Percentiles rank a stretch among this genome's conserved stretches.
phyloP scores from a whole-genome alignment of 768 basidiomycete species.

The Boletus vermiculosoides region DNA sequence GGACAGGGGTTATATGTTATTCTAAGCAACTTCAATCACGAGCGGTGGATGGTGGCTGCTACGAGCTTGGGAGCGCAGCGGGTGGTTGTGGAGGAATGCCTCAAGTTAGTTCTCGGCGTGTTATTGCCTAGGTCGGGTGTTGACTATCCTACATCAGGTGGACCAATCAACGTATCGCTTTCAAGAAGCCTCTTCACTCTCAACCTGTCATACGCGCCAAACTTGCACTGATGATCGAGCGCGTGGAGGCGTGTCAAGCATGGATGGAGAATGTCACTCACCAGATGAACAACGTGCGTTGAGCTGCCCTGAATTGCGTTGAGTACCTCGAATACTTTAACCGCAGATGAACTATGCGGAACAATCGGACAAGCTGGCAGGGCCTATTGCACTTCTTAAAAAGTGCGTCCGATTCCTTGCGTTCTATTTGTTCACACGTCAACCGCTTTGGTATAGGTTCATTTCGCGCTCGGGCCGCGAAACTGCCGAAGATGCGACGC shows the following conservation, averaged over 20 bases:
- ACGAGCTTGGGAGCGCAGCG: constrained; percentile 75
- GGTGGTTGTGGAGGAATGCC: constrained; percentile 81
- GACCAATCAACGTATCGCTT: constrained; percentile 85
- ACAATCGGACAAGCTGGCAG: constrained; percentile 84
- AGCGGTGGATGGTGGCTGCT: constrained; percentile 83
- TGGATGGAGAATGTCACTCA: constrained; percentile 90
- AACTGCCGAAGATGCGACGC: constrained; percentile 67
- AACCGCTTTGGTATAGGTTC: constrained; percentile 43
- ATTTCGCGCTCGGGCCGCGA: constrained; percentile 55
- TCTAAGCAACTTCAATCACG: constrained; percentile 86
- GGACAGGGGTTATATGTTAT: constrained; percentile 83
- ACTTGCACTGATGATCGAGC: constrained; percentile 86
- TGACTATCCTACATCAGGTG: constrained; percentile 52
- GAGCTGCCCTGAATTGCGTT: neutral
- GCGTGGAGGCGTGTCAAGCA: constrained; percentile 79
- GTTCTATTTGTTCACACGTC: neutral
- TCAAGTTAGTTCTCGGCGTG: constrained; percentile 53
- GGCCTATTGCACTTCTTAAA: constrained; percentile 84
- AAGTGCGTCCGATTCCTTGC: constrained; percentile 49
- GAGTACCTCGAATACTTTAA: neutral
- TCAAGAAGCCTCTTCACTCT: constrained; percentile 79
- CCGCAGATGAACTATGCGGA: constrained; percentile 80
- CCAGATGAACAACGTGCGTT: constrained; percentile 84
- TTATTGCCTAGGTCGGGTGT: neutral
- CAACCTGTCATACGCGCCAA: constrained; percentile 89